phyloP scores from a whole-genome alignment of 1,284 basidiomycete genomes.

The Pseudozyma hubeiensis region DNA sequence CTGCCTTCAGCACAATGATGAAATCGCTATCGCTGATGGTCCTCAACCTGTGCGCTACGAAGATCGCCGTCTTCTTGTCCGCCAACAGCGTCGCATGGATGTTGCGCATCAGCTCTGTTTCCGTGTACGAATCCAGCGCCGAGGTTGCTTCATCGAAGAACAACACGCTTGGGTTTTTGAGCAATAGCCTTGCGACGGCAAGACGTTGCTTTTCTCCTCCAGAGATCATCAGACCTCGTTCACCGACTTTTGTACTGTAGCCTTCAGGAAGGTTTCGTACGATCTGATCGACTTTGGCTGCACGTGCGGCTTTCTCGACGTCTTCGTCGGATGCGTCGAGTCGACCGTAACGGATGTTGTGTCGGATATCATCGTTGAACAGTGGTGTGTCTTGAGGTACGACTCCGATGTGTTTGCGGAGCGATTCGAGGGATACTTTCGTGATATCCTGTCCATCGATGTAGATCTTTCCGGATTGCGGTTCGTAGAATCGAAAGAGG shows the following conservation, averaged over 20 bases:
- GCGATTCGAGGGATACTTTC: constrained; percentile 78
- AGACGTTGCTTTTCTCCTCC: constrained; percentile 97
- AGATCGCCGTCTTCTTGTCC: constrained; percentile 87
- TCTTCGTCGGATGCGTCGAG: constrained; percentile 88
- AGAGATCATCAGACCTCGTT: constrained; percentile 95
- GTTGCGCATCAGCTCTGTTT: constrained; percentile 93
- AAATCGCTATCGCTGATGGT: constrained; percentile 83
- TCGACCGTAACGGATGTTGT: constrained; percentile 94
- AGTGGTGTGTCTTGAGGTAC: constrained; percentile 98
- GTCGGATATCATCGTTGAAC: constrained; percentile 93
- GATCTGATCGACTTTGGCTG: constrained; percentile 88
- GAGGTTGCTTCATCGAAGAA: constrained; percentile 99
- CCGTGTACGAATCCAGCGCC: constrained; percentile 91
- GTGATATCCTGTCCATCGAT: constrained; percentile 89
- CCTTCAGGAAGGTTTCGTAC: constrained; percentile 84
- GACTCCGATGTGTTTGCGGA: constrained; percentile 85
- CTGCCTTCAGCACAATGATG: constrained; percentile 63
- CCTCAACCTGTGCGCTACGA: constrained; percentile 77
- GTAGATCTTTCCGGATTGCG: constrained; percentile 80
- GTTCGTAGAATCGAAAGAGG: constrained; percentile 93
- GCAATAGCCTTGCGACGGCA: constrained; percentile 88
- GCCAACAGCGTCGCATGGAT: constrained; percentile 83
- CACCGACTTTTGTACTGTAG: constrained; percentile 91
- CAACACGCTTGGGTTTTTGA: constrained; percentile 93
- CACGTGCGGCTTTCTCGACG: constrained; percentile 82